Evolutionary conservation across 345 rosid species (phyloP).

Genomic region (Hypericum perforatum): DNA sequence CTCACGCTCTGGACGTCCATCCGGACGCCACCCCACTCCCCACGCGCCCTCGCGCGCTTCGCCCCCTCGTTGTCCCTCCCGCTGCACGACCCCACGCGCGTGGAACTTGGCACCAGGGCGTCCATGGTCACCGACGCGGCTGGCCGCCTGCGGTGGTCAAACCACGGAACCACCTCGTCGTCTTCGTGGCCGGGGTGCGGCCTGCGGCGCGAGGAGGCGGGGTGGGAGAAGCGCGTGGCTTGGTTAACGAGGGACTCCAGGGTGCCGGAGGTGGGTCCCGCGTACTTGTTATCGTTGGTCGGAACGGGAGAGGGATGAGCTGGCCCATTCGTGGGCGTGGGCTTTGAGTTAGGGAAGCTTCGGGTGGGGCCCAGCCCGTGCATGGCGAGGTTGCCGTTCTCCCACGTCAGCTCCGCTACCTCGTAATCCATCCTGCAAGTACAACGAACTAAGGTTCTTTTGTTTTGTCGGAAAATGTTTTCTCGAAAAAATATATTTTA

Average conservation of each 20-base stretch:
- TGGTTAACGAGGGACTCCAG: slow-evolving; percentile 89
- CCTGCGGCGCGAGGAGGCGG: slow-evolving; percentile 1
- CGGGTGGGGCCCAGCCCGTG: slow-evolving; percentile 69
- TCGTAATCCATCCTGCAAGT: slow-evolving; percentile 53
- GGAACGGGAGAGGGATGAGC: slow-evolving; percentile 16
- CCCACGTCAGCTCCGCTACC: slow-evolving; percentile 95
- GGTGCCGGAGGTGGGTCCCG: slow-evolving; percentile 36
- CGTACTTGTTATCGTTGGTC: slow-evolving; percentile 28
- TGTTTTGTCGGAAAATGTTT: too few species aligned
- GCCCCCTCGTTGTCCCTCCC: slow-evolving; percentile 19
- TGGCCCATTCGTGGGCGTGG: background rate
- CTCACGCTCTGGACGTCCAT: slow-evolving; percentile 41
- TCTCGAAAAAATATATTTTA: too few species aligned
- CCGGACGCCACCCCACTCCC: slow-evolving; percentile 45
- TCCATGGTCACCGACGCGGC: slow-evolving; percentile 37
- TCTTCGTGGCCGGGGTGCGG: background rate
- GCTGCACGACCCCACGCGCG: slow-evolving; percentile 55
- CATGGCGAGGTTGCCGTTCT: slow-evolving; percentile 77
- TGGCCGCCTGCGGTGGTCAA: slow-evolving; percentile 23
- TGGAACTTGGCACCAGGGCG: slow-evolving; percentile 73
- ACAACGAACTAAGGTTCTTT: too few species aligned
- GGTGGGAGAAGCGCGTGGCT: slow-evolving; percentile 39
- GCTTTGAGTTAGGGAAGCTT: too few species aligned
- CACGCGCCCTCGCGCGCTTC: slow-evolving; percentile 35
- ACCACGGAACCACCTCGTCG: slow-evolving; percentile 48